Evolutionary conservation across 2,329 filamentous ascomycete species (phyloP), one percentile per base, ranked within the genome.

Genomic region (Colletotrichum spinosum): DNA sequence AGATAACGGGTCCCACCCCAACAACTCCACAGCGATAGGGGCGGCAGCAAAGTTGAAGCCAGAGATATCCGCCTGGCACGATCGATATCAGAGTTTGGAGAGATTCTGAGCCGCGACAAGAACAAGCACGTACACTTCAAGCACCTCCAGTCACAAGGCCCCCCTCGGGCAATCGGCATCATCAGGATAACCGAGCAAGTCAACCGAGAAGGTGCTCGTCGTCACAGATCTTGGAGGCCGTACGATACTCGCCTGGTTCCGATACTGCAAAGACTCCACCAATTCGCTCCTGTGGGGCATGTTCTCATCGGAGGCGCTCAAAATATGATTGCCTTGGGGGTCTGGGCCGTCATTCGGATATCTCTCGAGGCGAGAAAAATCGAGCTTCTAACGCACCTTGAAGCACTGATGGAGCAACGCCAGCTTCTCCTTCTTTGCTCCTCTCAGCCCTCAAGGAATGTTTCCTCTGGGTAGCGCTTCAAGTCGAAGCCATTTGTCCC

Each of bases 311-410:
- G 81, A 0, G 79, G 78, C 0, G 77, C 77, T 0, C 81, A 83
- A 66, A 83, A 82, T 38, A 44, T 83, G 0, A 70, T 83, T 5
- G 80, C 81, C 0, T 80, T 77, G 58, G 75, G 80, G 8, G 78
- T 83, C 0, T 84, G 80, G 82, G 74, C 78, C 0, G 56, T 81
- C 1, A 78, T 83, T 7, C 74, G 80, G 42, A 75, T 79, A 67
- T 75, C 78, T 2, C 70, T 83, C 25, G 25, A 55, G 11, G 52
- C 45, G 17, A 17, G 17, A 17, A 46, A 3, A 17, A 7, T 17
- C 17, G 17, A 17, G 17, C 17, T 17, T 17, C 17, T 17, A 17
- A 3, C 17, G 17, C 17, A 17, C 17, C 17, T 17, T 17, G 17
- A 17, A 17, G 17, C 15, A 17, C 15, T 17, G 15, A 17, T 17